Percentiles rank a stretch among this genome's conserved stretches.
Conservation (phyloP, 2,329 filamentous ascomycete genomes). For the Colletotrichum liriopes region DNA sequence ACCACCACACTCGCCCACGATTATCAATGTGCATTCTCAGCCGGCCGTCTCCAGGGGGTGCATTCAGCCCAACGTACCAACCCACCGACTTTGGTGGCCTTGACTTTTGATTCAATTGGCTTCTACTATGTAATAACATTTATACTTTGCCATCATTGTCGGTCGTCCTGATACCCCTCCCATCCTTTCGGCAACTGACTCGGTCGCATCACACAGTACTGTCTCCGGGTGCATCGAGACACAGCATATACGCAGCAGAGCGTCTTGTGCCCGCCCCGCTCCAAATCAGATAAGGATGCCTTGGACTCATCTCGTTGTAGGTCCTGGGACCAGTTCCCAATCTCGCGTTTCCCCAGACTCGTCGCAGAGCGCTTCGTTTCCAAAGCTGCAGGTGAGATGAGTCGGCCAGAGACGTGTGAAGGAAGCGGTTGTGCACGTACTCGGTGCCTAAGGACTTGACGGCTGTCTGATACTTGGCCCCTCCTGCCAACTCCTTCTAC, state of each 20-base stretch:
- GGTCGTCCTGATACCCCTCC: not conserved
- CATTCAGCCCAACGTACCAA: not conserved
- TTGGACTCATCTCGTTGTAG: not conserved
- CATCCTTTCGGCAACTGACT: slow-evolving; percentile 2
- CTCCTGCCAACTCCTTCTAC: not conserved
- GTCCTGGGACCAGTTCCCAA: not conserved
- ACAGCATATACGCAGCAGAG: not conserved
- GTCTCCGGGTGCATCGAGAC: not conserved
- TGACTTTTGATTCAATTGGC: not conserved
- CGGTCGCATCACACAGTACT: not conserved
- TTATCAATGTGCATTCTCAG: not conserved
- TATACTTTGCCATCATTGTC: slow-evolving; percentile 2
- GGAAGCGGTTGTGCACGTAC: not conserved
- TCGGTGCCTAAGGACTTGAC: not conserved
- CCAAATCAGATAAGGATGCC: not conserved
- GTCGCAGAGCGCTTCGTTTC: not conserved
- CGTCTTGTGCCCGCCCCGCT: not conserved
- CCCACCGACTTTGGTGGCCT: not conserved
- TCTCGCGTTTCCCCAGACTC: not conserved
- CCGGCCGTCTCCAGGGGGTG: not conserved
- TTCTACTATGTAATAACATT: not conserved
- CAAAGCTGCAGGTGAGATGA: slow-evolving; percentile 4
- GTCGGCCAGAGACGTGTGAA: not conserved
- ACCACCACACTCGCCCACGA: not conserved
- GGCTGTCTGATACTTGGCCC: not conserved